Evolutionary conservation across 2,329 filamentous ascomycete species (phyloP), one percentile per base, ranked within the genome.

Genomic region (Trichoderma simmonsii): DNA sequence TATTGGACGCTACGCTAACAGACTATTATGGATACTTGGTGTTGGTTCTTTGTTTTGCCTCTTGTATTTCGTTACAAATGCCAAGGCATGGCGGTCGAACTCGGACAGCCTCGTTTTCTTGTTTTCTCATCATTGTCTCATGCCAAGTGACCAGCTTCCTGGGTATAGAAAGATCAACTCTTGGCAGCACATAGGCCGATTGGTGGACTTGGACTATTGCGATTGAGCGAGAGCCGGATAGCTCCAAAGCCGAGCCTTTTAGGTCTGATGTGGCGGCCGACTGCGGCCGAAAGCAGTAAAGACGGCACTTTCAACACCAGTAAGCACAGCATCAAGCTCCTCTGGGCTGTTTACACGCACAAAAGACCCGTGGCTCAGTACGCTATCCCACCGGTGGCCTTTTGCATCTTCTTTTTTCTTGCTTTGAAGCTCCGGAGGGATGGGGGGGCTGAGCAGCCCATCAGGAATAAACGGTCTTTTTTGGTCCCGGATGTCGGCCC

Each of bases 131-230:
- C 43, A 12, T 51, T 21, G n/a, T 51, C 43, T 51, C n/a, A 5
- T 51, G n/a, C 43, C n/a, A 21, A 21, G 43, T 24, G 43, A 51
- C n/a, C 18, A 21, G n/a, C 43, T 51, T 8, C 3, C 43, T 51
- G 18, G 18, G 30, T 8, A n/a, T 4, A 32, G 36, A 8, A 18
- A 39, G 7, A 39, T 4, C 21, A 36, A 26, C 7, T 43, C 9
- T 18, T 18, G 34, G 21, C 60, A 43, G 1, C 1, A 28, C 18
- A 60, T 28, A n/a, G 60, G 11, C 63, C 30, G 63, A 65, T 65
- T 65, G 62, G 63, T 65, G 63, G 63, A 34, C 48, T 34, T n/a
- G 30, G 12, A 34, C 63, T 54, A 54, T 65, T 34, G 63, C 63
- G 43, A 65, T 65, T 5, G 28, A 51, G 63, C 63, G 63, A 54